phyloP scores from a whole-genome alignment of 1,284 basidiomycete species.

The Neolentinus lepideus region DNA sequence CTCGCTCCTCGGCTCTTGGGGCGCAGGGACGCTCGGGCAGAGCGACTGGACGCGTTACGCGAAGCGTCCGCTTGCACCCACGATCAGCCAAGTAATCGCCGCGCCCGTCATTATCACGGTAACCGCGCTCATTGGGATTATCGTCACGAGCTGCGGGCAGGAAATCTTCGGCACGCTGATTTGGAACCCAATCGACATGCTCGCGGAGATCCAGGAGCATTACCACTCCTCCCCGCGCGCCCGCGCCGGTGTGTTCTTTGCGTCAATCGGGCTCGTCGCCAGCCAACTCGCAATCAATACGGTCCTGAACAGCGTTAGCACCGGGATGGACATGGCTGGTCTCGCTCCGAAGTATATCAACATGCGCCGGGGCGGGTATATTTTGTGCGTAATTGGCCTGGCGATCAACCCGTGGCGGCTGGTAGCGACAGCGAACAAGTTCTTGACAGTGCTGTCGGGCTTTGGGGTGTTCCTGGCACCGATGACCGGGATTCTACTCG shows the following conservation, averaged over 20 bases:
- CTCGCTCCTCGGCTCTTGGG: conserved; percentile 10
- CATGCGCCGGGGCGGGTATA: conserved; percentile 13
- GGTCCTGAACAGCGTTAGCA: conserved; percentile 15
- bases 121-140: conserved; percentile 12
- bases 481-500: conserved; percentile 13
- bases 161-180: conserved; percentile 15
- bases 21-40: conserved; percentile 13
- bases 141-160: conserved; percentile 15
- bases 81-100: conserved; percentile 12
- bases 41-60: conserved; percentile 17
- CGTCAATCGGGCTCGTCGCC: conserved; percentile 14
- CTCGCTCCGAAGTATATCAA: conserved; percentile 10
- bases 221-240: conserved; percentile 9
- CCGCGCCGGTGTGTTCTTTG: conserved; percentile 12
- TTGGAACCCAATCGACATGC: conserved; percentile 14
- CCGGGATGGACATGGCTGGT: conserved; percentile 13
- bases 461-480: conserved; percentile 14
- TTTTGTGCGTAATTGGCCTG: conserved; percentile 10
- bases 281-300: conserved; percentile 16
- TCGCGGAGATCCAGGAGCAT: conserved; percentile 14
- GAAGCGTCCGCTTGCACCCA: conserved; percentile 12
- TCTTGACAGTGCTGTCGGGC: conserved; percentile 15
- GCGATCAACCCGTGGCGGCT: conserved; percentile 14
- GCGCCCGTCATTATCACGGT: conserved; percentile 15
- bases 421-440: conserved; percentile 12